A percentile compares a stretch with the other conserved stretches of the same genome.
Evolutionary conservation across 345 rosid species (phyloP).

Genomic region (Trapa bicornis): DNA sequence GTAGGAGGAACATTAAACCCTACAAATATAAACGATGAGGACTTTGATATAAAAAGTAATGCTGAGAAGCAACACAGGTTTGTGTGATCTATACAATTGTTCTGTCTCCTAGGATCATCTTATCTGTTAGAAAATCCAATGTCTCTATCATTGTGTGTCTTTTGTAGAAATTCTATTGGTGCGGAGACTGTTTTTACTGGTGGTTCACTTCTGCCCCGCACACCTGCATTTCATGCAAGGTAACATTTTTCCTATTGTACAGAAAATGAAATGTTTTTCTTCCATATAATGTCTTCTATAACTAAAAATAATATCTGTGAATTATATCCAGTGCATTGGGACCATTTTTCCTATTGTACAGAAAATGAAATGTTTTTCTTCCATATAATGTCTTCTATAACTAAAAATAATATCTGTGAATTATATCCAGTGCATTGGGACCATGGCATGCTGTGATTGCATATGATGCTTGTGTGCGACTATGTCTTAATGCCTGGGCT

Average conservation of each 20-base stretch:
- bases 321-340: constrained; percentile 58
- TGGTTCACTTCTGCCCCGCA: constrained; percentile 49
- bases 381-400: neutral
- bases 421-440: constrained; percentile 59
- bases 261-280: neutral
- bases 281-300: neutral
- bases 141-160: neutral
- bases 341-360: no score
- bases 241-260: constrained; percentile 11
- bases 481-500: constrained; percentile 99
- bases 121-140: neutral
- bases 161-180: constrained; percentile 33
- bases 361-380: no score
- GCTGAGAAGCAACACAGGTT: constrained; percentile 48
- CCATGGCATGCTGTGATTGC: constrained; percentile 97
- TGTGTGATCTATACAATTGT: constrained; percentile 5
- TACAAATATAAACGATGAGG: constrained; percentile 24
- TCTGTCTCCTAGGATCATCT: constrained; percentile 3
- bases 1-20: constrained; percentile 18
- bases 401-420: neutral
- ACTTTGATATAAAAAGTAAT: constrained; percentile 25
- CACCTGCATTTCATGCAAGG: constrained; percentile 95
- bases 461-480: constrained; percentile 92
- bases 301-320: neutral
- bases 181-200: constrained; percentile 44